phyloP scores from a whole-genome alignment of 2,329 filamentous ascomycete species.

The Epichloe uncinata region DNA sequence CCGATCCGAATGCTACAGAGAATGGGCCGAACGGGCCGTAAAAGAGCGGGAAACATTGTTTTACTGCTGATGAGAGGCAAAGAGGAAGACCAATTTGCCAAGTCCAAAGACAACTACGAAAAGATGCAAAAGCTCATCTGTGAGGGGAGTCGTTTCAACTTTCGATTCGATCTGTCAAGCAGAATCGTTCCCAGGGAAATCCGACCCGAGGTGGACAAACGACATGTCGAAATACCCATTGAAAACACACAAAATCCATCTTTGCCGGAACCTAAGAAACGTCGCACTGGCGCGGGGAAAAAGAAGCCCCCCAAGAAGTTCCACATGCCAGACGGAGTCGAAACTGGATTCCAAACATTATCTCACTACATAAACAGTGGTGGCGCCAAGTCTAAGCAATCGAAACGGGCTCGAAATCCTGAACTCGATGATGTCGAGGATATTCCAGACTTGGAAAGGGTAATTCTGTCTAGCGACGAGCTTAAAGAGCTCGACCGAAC shows the following conservation, averaged over 20 bases:
- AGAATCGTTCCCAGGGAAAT: conserved; percentile 77
- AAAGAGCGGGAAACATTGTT: conserved; percentile 77
- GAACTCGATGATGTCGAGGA: conserved; percentile 37
- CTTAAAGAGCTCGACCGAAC: conserved; percentile 46
- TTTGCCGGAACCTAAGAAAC: conserved; percentile 65
- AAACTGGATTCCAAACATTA: conserved; percentile 59
- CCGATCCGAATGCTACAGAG: conserved; percentile 96
- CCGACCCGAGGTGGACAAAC: conserved; percentile 69
- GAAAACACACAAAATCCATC: conserved; percentile 68
- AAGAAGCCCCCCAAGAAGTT: conserved; percentile 84
- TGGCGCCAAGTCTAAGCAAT: conserved; percentile 22
- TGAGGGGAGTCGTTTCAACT: conserved; percentile 72
- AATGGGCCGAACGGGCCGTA: conserved; percentile 92
- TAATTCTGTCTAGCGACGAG: conserved; percentile 45
- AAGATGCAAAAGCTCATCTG: conserved; percentile 92
- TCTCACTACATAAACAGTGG: conserved; percentile 46
- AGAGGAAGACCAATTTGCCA: conserved; percentile 75
- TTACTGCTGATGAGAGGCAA: conserved; percentile 88
- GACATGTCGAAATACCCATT: conserved; percentile 71
- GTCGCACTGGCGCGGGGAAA: conserved; percentile 36
- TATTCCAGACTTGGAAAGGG: conserved; percentile 45
- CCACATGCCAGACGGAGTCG: conserved; percentile 88
- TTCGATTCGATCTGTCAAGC: conserved; percentile 73
- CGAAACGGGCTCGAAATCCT: conserved; percentile 16
- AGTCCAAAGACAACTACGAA: conserved; percentile 87